phyloP scores from a whole-genome alignment of 2,329 filamentous ascomycete genomes.

The Pestalotiopsis fici region DNA sequence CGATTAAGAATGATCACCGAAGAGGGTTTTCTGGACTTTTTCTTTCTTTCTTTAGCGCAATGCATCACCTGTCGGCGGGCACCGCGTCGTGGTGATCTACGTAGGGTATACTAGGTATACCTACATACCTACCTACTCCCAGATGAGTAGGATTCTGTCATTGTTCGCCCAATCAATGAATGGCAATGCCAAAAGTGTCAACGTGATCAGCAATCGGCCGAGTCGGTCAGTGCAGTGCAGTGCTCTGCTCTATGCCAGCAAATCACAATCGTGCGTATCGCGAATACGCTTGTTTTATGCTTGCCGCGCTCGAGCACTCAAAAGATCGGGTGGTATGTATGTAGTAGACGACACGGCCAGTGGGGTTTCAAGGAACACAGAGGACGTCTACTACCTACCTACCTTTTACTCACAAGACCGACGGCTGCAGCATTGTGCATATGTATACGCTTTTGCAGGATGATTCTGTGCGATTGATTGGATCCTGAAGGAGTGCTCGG shows the following conservation, averaged over 20 bases:
- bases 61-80: too few species aligned
- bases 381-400: neutral
- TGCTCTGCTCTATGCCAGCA: too few species aligned
- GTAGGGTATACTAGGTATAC: neutral
- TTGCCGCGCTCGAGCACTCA: neutral
- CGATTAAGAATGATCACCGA: neutral
- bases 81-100: too few species aligned
- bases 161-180: neutral
- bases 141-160: neutral
- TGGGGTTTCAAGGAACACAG: too few species aligned
- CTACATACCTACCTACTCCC: too few species aligned
- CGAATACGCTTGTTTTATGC: neutral
- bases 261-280: too few species aligned
- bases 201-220: neutral
- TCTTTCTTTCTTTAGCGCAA: neutral
- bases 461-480: neutral
- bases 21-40: neutral
- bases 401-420: neutral
- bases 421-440: neutral
- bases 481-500: conserved; percentile 4
- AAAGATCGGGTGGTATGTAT: neutral
- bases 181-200: neutral
- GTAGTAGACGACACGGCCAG: neutral
- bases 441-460: neutral
- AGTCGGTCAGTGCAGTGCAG: neutral